These are phyloP conservation scores for Stagonosporopsis chrysanthemi DNA, from an alignment of 2,329 filamentous ascomycete genomes.

Conservation along the genomic window DNA sequence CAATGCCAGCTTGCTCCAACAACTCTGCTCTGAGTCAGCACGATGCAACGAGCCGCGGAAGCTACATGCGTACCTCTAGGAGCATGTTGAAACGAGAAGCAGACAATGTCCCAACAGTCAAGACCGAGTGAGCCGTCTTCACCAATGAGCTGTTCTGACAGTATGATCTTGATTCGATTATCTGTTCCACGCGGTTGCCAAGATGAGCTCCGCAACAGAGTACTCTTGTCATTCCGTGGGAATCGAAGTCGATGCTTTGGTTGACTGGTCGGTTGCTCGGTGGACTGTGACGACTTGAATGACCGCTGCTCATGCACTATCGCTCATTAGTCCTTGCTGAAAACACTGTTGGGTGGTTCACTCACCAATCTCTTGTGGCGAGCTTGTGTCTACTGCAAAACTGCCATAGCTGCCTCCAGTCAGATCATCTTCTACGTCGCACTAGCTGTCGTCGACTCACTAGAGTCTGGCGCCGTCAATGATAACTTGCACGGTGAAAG, in stretches of 20 bases:
- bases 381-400: constrained; percentile 36
- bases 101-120: constrained; percentile 75
- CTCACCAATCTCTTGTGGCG: constrained; percentile 46
- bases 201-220: constrained; percentile 68
- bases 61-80: constrained; percentile 73
- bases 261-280: constrained; percentile 62
- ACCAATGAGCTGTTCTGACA: constrained; percentile 72
- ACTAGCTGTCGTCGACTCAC: constrained; percentile 25
- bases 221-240: constrained; percentile 72
- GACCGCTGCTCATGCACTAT: constrained; percentile 39
- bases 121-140: constrained; percentile 49
- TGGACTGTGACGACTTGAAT: constrained; percentile 31
- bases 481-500: constrained; percentile 40
- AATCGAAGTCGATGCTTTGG: constrained; percentile 65
- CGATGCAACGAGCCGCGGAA: too few species aligned
- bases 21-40: constrained; percentile 62
- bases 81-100: constrained; percentile 86
- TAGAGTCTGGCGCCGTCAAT: constrained; percentile 41
- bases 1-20: constrained; percentile 75
- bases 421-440: constrained; percentile 30
- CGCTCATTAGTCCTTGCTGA: background rate
- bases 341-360: background rate
- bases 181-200: constrained; percentile 76
- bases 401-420: constrained; percentile 37
- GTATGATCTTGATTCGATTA: constrained; percentile 77